Evolutionary conservation across 129 eudicot genomes (phyloP).

Genomic region (Flaveria robusta): DNA sequence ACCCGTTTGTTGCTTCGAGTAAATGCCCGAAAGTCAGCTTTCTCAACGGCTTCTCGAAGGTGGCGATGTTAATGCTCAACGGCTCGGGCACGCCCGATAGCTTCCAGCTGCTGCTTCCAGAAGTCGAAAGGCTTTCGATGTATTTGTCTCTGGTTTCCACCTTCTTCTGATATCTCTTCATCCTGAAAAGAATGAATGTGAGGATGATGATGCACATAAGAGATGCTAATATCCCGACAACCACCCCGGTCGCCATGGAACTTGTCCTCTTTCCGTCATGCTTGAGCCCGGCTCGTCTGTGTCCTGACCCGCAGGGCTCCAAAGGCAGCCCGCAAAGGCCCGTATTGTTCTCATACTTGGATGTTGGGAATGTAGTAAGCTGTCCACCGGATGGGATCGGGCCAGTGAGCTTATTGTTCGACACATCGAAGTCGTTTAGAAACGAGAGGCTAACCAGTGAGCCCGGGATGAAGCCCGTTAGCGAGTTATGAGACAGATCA

Average conservation of each 20-base stretch:
- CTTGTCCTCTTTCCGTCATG: conserved; percentile 32
- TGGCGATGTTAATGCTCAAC: conserved; percentile 78
- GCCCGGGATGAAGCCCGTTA: conserved; percentile 72
- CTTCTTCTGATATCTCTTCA: conserved; percentile 47
- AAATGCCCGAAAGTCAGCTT: conserved; percentile 80
- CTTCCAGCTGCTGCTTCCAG: conserved; percentile 91
- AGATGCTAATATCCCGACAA: conserved; percentile 63
- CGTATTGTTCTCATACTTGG: conserved; percentile 71
- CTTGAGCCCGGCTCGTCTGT: conserved; percentile 19
- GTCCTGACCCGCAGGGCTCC: conserved; percentile 59
- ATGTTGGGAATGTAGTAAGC: conserved; percentile 77
- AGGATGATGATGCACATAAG: conserved; percentile 52
- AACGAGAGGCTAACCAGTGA: conserved; percentile 77
- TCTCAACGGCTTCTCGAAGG: conserved; percentile 76
- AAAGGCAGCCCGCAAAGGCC: conserved; percentile 87
- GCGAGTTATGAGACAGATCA: conserved; percentile 67
- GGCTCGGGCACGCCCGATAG: conserved; percentile 91
- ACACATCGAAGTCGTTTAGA: conserved; percentile 82
- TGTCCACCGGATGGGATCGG: conserved; percentile 79
- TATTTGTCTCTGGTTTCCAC: conserved; percentile 66
- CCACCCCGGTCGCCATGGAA: conserved; percentile 59
- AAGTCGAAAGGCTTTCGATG: conserved; percentile 85
- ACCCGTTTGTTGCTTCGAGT: conserved; percentile 86
- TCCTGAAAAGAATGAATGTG: conserved; percentile 53
- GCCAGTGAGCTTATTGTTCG: conserved; percentile 76